Evolutionary conservation across 148 eudicot genomes (phyloP).

Genomic region (Salicornia ramosissima): DNA sequence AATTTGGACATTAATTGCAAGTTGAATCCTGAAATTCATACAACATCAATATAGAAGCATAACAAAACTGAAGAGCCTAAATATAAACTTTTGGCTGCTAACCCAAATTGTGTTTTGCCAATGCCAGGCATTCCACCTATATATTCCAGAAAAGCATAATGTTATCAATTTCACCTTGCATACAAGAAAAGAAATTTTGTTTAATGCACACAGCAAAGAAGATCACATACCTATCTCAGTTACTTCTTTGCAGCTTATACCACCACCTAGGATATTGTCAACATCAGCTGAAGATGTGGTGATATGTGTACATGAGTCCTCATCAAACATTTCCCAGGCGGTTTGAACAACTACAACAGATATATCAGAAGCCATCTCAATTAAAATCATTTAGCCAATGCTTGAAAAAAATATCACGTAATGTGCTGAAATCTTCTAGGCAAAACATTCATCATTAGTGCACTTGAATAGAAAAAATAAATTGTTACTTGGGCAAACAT

Average conservation of each 20-base stretch:
- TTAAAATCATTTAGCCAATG: not conserved
- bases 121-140: conserved; percentile 95
- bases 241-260: conserved; percentile 86
- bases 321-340: conserved; percentile 91
- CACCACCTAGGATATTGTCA: conserved; percentile 83
- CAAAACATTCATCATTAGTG: not conserved
- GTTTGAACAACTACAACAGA: conserved; percentile 65
- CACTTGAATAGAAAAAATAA: not conserved
- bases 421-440: not conserved
- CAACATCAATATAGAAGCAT: conserved; percentile 15
- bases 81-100: conserved; percentile 16
- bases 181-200: not conserved
- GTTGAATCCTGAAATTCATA: conserved; percentile 73
- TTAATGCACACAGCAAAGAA: not conserved
- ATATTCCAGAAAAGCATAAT: conserved; percentile 7
- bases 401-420: conserved; percentile 5
- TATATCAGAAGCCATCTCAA: not conserved
- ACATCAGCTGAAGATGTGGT: conserved; percentile 83
- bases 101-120: conserved; percentile 98
- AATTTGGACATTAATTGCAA: conserved; percentile 88
- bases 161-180: not conserved
- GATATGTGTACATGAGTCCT: conserved; percentile 48
- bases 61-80: not conserved
- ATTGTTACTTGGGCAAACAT: not conserved
- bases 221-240: conserved; percentile 79